Conservation (phyloP, 164 flowering plant genomes). For the Magnolia sinica region DNA sequence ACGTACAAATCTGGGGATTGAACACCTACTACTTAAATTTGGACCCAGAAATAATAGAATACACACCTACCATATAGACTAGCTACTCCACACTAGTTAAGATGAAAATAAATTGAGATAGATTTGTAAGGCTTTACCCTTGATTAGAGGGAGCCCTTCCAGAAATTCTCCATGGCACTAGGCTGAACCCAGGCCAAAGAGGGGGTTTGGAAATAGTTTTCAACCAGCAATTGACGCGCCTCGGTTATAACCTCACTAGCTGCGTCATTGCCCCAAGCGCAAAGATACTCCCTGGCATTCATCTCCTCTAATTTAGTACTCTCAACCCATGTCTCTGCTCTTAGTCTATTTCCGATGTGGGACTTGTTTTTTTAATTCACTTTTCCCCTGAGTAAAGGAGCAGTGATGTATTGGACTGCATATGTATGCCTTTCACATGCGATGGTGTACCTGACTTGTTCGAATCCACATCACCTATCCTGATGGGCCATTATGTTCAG, state of each 20-base stretch:
- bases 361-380: not conserved
- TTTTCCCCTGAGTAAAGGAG: too few relatives aligned
- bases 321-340: not conserved
- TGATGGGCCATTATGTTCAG: too few relatives aligned
- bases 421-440: too few relatives aligned
- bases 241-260: conserved; percentile 19
- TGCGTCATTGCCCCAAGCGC: conserved; percentile 21
- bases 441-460: too few relatives aligned
- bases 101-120: not conserved
- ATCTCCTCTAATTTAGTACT: not conserved
- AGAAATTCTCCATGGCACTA: conserved; percentile 18
- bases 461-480: too few relatives aligned
- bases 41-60: too few relatives aligned
- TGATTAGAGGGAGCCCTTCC: conserved; percentile 19
- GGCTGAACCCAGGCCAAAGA: conserved; percentile 18
- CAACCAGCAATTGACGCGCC: conserved; percentile 21
- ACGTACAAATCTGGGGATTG: too few relatives aligned
- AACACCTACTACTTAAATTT: too few relatives aligned
- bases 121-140: conserved; percentile 15
- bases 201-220: conserved; percentile 19
- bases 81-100: too few relatives aligned
- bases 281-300: not conserved
- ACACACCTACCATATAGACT: too few relatives aligned
- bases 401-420: too few relatives aligned
- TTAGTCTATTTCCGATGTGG: not conserved